phyloP scores from a whole-genome alignment of 2,329 filamentous ascomycete species.

The Epichloe sylvatica region DNA sequence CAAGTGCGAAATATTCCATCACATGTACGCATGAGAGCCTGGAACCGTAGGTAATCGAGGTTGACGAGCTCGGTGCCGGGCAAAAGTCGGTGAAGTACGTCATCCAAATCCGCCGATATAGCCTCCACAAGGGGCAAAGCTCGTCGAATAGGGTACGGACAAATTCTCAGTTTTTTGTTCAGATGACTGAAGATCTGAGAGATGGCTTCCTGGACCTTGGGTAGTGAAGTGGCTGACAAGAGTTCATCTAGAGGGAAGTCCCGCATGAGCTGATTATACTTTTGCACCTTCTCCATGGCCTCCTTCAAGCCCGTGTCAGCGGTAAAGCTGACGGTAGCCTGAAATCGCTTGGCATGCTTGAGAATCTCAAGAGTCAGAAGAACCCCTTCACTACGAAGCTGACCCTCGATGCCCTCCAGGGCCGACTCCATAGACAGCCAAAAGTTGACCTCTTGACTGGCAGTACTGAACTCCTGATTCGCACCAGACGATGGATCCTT shows the following conservation, averaged over 20 bases:
- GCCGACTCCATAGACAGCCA: constrained; percentile 96
- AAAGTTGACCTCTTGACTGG: constrained; percentile 96
- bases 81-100: constrained; percentile 70
- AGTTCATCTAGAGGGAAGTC: constrained; percentile 95
- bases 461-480: constrained; percentile 47
- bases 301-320: constrained; percentile 94
- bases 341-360: constrained; percentile 93
- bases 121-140: constrained; percentile 91
- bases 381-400: constrained; percentile 80
- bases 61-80: constrained; percentile 82
- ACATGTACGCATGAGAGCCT: constrained; percentile 67
- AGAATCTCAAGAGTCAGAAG: constrained; percentile 84
- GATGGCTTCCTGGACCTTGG: constrained; percentile 80
- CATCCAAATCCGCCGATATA: constrained; percentile 85
- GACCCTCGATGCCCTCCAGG: constrained; percentile 78
- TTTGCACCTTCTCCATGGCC: constrained; percentile 88
- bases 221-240: constrained; percentile 75
- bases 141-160: constrained; percentile 83
- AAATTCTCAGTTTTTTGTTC: constrained; percentile 96
- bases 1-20: constrained; percentile 80
- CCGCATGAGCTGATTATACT: constrained; percentile 97
- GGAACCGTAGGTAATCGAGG: constrained; percentile 82
- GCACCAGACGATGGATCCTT: constrained; percentile 58
- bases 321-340: constrained; percentile 91
- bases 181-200: constrained; percentile 83